These are phyloP conservation scores for Selaginella tamariscina DNA, from an alignment of 75 land plant species.

Conservation along the genomic window DNA sequence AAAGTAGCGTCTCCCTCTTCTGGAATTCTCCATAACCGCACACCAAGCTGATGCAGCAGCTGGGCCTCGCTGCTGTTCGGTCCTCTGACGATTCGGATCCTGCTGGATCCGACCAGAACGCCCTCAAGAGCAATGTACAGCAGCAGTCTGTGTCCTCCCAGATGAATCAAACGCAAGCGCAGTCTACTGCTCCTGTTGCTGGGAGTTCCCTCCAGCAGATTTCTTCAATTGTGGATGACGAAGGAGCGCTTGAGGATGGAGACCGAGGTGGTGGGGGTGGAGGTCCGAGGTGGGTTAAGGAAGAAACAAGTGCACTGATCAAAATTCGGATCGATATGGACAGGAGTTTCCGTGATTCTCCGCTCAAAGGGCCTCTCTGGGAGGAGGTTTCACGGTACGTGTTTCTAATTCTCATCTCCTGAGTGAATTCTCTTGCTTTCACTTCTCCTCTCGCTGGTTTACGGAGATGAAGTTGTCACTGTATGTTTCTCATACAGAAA, in stretches of 20 bases:
- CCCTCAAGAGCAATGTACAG: not conserved
- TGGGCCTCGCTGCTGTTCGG: constrained; percentile 16
- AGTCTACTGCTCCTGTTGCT: constrained; percentile 22
- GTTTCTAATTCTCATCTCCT: not conserved
- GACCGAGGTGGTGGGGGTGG: constrained; percentile 41
- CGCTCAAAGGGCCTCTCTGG: constrained; percentile 92
- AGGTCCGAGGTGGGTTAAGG: constrained; percentile 67
- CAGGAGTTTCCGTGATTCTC: constrained; percentile 69
- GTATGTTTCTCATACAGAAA: not conserved
- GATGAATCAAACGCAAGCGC: too few species aligned
- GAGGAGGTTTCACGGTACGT: constrained; percentile 80
- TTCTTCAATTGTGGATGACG: constrained; percentile 22
- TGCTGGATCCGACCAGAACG: constrained; percentile 16
- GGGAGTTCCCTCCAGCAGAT: constrained; percentile 3
- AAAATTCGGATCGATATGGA: constrained; percentile 96
- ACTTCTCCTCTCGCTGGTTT: not conserved
- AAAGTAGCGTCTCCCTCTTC: not conserved
- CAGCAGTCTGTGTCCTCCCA: constrained; percentile 16
- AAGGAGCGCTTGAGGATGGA: constrained; percentile 28
- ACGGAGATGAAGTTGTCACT: not conserved
- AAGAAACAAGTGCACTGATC: constrained; percentile 78
- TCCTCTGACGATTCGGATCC: not conserved
- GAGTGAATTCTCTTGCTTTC: not conserved
- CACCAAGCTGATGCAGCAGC: constrained; percentile 23
- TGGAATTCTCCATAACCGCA: constrained; percentile 10